Evolutionary conservation across 176 grass and related monocot genomes (phyloP).

Genomic region (Themeda triandra): DNA sequence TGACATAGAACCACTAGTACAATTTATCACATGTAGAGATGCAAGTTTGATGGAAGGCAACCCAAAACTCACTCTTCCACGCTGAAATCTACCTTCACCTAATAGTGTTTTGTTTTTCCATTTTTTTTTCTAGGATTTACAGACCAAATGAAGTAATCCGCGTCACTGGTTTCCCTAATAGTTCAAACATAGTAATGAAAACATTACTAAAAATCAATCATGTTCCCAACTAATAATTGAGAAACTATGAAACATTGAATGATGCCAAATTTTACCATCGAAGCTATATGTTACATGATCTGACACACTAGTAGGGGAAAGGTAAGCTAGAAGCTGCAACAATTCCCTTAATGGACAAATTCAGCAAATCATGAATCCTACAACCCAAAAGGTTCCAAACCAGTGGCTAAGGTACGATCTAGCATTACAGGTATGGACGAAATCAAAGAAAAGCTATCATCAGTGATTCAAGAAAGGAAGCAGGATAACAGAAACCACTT

Average conservation of each 20-base stretch:
- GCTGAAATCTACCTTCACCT: background rate
- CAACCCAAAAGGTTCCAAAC: background rate
- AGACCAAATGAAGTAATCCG: background rate
- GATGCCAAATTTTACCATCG: background rate
- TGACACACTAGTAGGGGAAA: background rate
- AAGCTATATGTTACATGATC: background rate
- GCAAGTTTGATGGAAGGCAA: background rate
- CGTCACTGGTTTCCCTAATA: background rate
- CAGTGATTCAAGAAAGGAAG: background rate
- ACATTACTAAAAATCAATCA: background rate
- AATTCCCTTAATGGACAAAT: background rate
- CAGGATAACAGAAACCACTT: background rate
- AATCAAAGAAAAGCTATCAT: background rate
- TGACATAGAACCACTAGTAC: background rate
- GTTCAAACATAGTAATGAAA: background rate
- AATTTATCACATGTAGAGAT: background rate
- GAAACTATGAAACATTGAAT: constrained; percentile 12
- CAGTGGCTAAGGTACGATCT: background rate
- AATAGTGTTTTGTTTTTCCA: background rate
- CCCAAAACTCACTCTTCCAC: background rate
- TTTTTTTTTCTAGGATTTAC: background rate
- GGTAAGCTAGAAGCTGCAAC: constrained; percentile 24
- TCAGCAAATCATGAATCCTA: background rate
- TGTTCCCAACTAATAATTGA: constrained; percentile 8
- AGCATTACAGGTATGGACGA: background rate